Evolutionary conservation across 1,284 basidiomycete genomes (phyloP).

Genomic region (Puccinia horiana): DNA sequence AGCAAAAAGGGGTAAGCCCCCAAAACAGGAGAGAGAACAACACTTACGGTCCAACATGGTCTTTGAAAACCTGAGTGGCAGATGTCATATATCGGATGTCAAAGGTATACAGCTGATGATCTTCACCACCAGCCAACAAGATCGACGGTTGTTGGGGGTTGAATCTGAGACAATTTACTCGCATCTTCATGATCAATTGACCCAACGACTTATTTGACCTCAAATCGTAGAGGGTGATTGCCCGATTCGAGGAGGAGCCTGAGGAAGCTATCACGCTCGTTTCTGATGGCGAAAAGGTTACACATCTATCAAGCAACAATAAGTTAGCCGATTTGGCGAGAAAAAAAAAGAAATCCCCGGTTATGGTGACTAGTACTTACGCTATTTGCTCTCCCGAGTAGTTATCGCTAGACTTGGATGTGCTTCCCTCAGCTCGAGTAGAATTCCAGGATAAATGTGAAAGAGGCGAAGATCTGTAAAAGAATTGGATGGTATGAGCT

Average conservation of each 20-base stretch:
- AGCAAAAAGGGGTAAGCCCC: too few relatives aligned
- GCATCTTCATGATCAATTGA: slow-evolving; percentile 82
- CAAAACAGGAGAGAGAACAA: not conserved
- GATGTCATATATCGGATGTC: slow-evolving; percentile 82
- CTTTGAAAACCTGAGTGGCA: slow-evolving; percentile 94
- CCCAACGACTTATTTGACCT: slow-evolving; percentile 92
- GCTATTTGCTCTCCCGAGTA: slow-evolving; percentile 49
- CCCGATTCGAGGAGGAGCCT: slow-evolving; percentile 76
- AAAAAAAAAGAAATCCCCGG: not conserved
- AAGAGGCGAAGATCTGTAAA: slow-evolving; percentile 64
- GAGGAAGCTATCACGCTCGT: slow-evolving; percentile 88
- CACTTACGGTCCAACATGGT: slow-evolving; percentile 77
- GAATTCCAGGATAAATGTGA: slow-evolving; percentile 76
- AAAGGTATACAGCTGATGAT: slow-evolving; percentile 97
- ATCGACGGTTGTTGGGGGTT: slow-evolving; percentile 92
- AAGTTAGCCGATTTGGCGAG: not conserved
- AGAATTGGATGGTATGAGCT: not conserved
- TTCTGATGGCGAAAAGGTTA: slow-evolving; percentile 92
- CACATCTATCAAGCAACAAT: slow-evolving; percentile 67
- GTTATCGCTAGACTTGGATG: slow-evolving; percentile 33
- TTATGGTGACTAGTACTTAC: too few relatives aligned
- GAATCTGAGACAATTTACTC: slow-evolving; percentile 83
- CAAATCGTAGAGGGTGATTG: slow-evolving; percentile 93
- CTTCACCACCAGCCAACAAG: slow-evolving; percentile 89
- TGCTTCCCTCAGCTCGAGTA: slow-evolving; percentile 63